Conservation (phyloP, 2,329 filamentous ascomycete species). For the Annulohypoxylon truncatum region DNA sequence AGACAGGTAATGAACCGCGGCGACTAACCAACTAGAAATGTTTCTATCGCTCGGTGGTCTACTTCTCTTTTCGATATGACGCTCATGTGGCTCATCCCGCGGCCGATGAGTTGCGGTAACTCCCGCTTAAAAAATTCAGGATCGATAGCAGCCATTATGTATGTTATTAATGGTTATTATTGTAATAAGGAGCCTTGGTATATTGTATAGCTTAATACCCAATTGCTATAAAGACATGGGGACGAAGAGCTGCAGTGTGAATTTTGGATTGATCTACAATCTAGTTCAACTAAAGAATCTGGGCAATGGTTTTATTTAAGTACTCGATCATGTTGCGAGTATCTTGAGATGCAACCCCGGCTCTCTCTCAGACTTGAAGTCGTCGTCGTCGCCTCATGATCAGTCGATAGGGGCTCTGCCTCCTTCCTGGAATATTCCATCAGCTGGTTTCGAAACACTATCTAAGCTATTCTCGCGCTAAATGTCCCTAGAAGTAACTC, state of each 20-base stretch:
- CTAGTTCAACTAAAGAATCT: not conserved
- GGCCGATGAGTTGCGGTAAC: constrained; percentile 37
- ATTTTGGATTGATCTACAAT: constrained; percentile 10
- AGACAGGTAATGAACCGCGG: not conserved
- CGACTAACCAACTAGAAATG: constrained; percentile 38
- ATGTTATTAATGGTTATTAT: not conserved
- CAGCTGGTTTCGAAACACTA: constrained; percentile 36
- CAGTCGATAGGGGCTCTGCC: constrained; percentile 34
- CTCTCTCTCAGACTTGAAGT: constrained; percentile 22
- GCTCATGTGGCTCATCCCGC: constrained; percentile 39
- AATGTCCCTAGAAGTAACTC: not conserved
- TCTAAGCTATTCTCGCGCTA: constrained; percentile 14
- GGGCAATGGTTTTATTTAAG: constrained; percentile 27
- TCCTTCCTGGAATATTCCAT: constrained; percentile 17
- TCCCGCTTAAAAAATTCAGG: constrained; percentile 36
- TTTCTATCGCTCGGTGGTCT: constrained; percentile 41
- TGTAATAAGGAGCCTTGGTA: not conserved
- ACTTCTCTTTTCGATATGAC: constrained; percentile 38
- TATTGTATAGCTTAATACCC: constrained; percentile 10
- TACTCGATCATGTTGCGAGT: not conserved
- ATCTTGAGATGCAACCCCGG: constrained; percentile 7
- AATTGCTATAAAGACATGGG: constrained; percentile 6
- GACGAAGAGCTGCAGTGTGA: constrained; percentile 7
- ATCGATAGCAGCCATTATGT: constrained; percentile 39
- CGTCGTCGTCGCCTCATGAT: constrained; percentile 40